Conservation (phyloP, 2,329 filamentous ascomycete genomes). For the Trichoderma aggressivum region DNA sequence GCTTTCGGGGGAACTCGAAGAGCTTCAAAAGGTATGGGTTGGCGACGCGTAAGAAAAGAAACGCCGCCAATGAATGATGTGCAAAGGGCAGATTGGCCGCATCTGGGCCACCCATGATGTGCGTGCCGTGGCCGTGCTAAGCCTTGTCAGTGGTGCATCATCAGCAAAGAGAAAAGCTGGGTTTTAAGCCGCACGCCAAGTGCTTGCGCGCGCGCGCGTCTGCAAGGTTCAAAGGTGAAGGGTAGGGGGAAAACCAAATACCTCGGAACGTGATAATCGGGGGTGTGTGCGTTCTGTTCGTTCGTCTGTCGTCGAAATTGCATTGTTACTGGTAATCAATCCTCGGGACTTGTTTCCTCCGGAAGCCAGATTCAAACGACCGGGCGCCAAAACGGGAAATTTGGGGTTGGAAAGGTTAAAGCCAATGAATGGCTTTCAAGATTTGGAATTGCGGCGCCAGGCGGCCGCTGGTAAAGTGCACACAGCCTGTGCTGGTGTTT, state of each 20-base stretch:
- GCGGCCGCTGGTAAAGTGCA: neutral
- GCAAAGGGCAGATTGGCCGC: neutral
- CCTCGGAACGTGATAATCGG: neutral
- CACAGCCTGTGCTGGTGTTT: neutral
- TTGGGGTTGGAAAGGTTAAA: neutral
- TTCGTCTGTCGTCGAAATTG: neutral
- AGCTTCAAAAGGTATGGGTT: neutral
- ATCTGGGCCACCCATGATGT: neutral
- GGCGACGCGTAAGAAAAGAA: neutral
- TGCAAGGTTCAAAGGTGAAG: neutral
- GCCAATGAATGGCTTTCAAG: neutral
- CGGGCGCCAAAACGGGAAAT: neutral
- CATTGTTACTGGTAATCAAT: neutral
- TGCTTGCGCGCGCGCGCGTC: neutral
- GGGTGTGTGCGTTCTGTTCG: neutral
- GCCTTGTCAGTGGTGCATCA: slow-evolving; percentile 3
- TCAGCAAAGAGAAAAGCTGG: neutral
- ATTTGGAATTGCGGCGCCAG: neutral
- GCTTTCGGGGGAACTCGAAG: neutral
- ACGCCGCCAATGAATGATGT: slow-evolving; percentile 3
- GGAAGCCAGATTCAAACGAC: neutral
- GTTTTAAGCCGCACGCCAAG: slow-evolving; percentile 7
- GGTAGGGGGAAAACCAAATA: neutral
- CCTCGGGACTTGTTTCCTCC: slow-evolving; percentile 1
- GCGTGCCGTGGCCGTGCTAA: neutral